These are phyloP conservation scores for Yamadazyma aaseri DNA, from an alignment of 1,139 yeast genomes.

Conservation along the genomic window DNA sequence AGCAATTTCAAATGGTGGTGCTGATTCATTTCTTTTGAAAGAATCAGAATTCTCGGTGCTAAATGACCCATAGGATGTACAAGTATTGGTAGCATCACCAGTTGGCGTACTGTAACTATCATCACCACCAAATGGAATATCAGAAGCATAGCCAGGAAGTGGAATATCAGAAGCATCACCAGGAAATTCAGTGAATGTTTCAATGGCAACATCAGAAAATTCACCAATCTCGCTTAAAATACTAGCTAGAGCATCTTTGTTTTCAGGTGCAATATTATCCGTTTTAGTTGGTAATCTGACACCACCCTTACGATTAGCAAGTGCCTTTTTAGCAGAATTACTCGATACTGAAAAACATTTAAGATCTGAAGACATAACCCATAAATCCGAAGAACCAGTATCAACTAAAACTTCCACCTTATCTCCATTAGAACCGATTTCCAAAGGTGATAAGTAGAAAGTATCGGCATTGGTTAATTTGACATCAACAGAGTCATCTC, in stretches of 20 bases:
- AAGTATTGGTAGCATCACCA: constrained; percentile 4
- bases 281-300: not conserved
- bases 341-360: constrained; percentile 17
- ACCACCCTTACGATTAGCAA: not conserved
- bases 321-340: constrained; percentile 1
- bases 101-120: not conserved
- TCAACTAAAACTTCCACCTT: constrained; percentile 37
- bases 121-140: too few relatives aligned
- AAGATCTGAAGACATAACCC: constrained; percentile 41
- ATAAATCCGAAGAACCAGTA: constrained; percentile 48
- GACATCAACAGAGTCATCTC: constrained; percentile 24
- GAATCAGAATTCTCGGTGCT: constrained; percentile 10
- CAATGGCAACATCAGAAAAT: not conserved
- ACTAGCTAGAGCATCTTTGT: not conserved
- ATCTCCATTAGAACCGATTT: constrained; percentile 33
- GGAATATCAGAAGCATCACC: not conserved
- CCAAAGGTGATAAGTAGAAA: constrained; percentile 47
- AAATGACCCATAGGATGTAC: constrained; percentile 11
- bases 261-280: not conserved
- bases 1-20: constrained; percentile 30
- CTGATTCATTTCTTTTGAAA: constrained; percentile 10
- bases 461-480: constrained; percentile 41
- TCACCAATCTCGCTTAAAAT: constrained; percentile 1
- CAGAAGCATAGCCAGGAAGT: not conserved
- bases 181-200: constrained; percentile 1